Evolutionary conservation across 495 filamentous ascomycete genomes (phyloP), one percentile per base, ranked within the genome.

Genomic region (Ascodesmis nigricans): DNA sequence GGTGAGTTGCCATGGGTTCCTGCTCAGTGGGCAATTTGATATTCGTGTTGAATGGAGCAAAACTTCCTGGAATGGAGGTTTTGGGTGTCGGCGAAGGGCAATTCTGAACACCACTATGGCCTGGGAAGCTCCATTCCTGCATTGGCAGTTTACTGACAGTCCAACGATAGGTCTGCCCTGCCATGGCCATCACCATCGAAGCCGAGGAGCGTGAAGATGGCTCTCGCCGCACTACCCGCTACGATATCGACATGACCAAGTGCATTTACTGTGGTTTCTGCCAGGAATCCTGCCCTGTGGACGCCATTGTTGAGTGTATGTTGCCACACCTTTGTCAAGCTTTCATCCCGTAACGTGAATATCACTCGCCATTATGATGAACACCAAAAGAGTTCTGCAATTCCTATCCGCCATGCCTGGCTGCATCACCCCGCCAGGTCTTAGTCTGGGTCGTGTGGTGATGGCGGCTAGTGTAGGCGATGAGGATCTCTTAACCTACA

Each of bases 161-260:
- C n/a, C n/a, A n/a, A n/a, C n/a, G n/a, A n/a, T 9, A 67, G 63
- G 74, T 97, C 56, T 97, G 87, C 65, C 87, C 87, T 8, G 87
- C 87, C 15, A 73, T 82, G 58, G 82, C 82, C 45, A 97, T 95
- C 54, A 95, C 84, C 15, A 97, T 97, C 48, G 87, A 97, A 61
- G 90, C 87, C 29, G 87, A 97, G 52, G 87, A 97, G 61, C 81
- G 87, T 58, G 78, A 73, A 50, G 87, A 97, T 50, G 87, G 87
- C 28, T 87, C 78, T 46, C 68, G 87, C 52, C 69, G 87, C 49
- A 97, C 87, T 30, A 92, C 84, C 33, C 71, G 83, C 53, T 97
- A 97, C 60, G 87, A 97, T 60, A 91, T 97, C 55, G 87, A 97
- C 64, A 97, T 97, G 87, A 95, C 87, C 53, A 97, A 97, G 65